Conservation (phyloP, 1,284 basidiomycete genomes). For the Rhodotorula glutinis region DNA sequence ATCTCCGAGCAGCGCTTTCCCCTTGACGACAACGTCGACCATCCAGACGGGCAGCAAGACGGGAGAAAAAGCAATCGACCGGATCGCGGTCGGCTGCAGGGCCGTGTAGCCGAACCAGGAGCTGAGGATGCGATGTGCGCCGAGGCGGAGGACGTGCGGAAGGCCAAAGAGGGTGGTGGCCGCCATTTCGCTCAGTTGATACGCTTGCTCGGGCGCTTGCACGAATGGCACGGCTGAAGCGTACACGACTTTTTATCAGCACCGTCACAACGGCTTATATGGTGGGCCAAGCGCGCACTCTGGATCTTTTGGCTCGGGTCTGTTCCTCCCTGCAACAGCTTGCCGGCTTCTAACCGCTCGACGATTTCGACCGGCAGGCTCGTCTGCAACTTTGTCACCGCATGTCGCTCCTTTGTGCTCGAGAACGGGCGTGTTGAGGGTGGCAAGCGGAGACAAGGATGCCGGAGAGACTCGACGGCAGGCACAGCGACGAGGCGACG, state of each 20-base stretch:
- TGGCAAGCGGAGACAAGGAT: too few species aligned
- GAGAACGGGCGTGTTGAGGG: too few species aligned
- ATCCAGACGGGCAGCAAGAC: slow-evolving; percentile 33
- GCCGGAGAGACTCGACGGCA: too few species aligned
- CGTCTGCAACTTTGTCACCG: not conserved
- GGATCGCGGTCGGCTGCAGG: slow-evolving; percentile 14
- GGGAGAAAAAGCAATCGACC: slow-evolving; percentile 15
- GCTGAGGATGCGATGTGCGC: slow-evolving; percentile 12
- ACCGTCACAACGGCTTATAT: not conserved
- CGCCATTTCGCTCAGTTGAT: slow-evolving; percentile 7
- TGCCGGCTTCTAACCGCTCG: slow-evolving; percentile 1
- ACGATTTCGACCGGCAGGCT: not conserved
- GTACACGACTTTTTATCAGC: not conserved
- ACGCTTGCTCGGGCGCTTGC: slow-evolving; percentile 4
- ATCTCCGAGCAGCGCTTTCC: slow-evolving; percentile 19
- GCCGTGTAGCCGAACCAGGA: slow-evolving; percentile 16
- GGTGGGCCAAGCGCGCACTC: not conserved
- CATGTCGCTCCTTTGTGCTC: not conserved
- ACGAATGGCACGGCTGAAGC: slow-evolving; percentile 25
- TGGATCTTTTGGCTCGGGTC: slow-evolving; percentile 3
- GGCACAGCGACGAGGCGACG: too few species aligned
- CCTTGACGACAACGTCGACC: slow-evolving; percentile 26
- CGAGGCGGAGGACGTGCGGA: slow-evolving; percentile 14
- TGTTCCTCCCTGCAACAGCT: not conserved
- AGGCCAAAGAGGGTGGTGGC: slow-evolving; percentile 24